phyloP scores from a whole-genome alignment of 2,329 filamentous ascomycete genomes.

The Penicillium freii region DNA sequence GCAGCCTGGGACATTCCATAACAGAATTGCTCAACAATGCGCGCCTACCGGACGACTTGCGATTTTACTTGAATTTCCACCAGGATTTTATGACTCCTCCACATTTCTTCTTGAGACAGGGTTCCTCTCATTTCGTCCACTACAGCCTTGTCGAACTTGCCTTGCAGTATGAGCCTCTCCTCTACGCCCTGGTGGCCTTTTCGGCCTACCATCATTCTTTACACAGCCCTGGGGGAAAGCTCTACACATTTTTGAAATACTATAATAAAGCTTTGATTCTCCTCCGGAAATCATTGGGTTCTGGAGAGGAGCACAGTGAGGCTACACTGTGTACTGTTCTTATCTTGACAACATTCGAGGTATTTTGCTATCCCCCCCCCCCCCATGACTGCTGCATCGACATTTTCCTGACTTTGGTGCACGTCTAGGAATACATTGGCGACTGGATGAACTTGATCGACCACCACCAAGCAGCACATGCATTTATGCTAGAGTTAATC shows the following conservation, averaged over 20 bases:
- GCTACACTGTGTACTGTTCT: constrained; percentile 82
- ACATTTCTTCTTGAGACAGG: constrained; percentile 76
- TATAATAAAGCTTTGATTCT: constrained; percentile 85
- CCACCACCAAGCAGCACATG: constrained; percentile 84
- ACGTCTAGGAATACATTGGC: constrained; percentile 79
- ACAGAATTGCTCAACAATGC: constrained; percentile 30
- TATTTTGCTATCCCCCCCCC: constrained; percentile 42
- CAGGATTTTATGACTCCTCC: constrained; percentile 72
- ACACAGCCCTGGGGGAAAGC: constrained; percentile 65
- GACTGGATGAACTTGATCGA: constrained; percentile 94
- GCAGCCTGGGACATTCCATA: constrained; percentile 29
- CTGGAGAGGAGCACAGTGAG: constrained; percentile 67
- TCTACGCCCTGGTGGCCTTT: constrained; percentile 86
- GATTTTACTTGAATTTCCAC: constrained; percentile 77
- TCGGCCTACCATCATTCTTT: constrained; percentile 82
- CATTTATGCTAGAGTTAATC: constrained; percentile 75
- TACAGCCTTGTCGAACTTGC: constrained; percentile 70
- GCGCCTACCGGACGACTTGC: constrained; percentile 61
- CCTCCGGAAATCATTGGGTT: constrained; percentile 68
- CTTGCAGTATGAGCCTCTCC: constrained; percentile 71
- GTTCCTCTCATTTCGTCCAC: constrained; percentile 71
- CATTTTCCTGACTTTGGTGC: constrained; percentile 9
- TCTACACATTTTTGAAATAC: constrained; percentile 80
- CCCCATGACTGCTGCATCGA: background rate
- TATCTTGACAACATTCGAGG: constrained; percentile 91